These are phyloP conservation scores for Corynespora cassiicola DNA, from an alignment of 2,329 filamentous ascomycete genomes.

Conservation along the genomic window DNA sequence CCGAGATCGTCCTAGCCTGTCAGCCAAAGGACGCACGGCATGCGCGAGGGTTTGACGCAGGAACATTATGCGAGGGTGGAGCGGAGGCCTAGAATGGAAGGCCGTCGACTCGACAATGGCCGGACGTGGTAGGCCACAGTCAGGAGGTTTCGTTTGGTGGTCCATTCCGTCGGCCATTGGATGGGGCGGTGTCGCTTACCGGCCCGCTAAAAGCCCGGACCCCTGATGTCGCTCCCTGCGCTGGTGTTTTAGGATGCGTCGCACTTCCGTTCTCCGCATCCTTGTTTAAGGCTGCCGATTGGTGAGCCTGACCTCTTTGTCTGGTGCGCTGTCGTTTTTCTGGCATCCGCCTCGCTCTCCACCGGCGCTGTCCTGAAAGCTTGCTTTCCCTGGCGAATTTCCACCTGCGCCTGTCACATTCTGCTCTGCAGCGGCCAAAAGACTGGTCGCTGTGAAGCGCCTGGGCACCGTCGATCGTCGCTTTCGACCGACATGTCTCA, in stretches of 20 bases:
- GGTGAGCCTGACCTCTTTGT: conserved; percentile 23
- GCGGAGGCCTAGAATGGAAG: conserved; percentile 21
- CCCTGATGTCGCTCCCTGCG: conserved; percentile 20
- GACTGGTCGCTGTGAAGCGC: conserved; percentile 25
- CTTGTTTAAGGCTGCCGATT: conserved; percentile 30
- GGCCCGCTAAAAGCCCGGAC: conserved; percentile 24
- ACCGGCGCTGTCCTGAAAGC: conserved; percentile 24
- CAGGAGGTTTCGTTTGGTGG: conserved; percentile 35
- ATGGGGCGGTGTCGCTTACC: conserved; percentile 31
- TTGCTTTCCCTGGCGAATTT: conserved; percentile 16
- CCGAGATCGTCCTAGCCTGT: conserved; percentile 26
- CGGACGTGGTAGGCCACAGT: conserved; percentile 16
- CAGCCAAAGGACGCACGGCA: conserved; percentile 36
- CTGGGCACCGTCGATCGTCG: conserved; percentile 6
- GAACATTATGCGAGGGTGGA: conserved; percentile 41
- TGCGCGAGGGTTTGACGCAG: conserved; percentile 24
- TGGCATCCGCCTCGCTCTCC: conserved; percentile 15
- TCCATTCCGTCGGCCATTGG: conserved; percentile 31
- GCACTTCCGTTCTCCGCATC: conserved; percentile 25
- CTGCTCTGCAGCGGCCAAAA: conserved; percentile 2
- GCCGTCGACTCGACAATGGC: conserved; percentile 17
- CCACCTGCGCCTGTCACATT: conserved; percentile 22
- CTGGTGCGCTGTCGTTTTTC: conserved; percentile 16
- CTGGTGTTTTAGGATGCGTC: conserved; percentile 37
- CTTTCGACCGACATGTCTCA: conserved; percentile 10